Evolutionary conservation across 2,329 filamentous ascomycete species (phyloP), one percentile per base, ranked within the genome.

Genomic region (Parascedosporium putredinis): DNA sequence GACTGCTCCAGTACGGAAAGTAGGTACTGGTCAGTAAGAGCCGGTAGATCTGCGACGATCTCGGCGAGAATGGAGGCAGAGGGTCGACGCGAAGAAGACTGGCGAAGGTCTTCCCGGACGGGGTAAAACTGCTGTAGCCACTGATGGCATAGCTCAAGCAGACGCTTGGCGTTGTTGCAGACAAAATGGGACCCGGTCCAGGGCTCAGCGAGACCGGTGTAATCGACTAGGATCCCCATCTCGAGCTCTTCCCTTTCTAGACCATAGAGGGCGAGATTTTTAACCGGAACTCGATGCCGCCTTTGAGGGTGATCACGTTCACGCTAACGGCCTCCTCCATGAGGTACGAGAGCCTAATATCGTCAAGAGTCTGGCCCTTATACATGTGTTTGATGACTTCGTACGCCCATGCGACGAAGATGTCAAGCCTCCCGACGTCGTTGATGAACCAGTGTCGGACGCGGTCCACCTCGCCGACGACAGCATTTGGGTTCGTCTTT

Each of bases 361-460:
- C 71, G 55, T 84, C 75, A 43, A 78, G 71, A 2, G 76, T 61
- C 29, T 75, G 73, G 47, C 82, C 80, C 50, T 79, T 78, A 58
- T 83, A 84, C 51, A 84, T 72, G 50, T 84, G 78, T 61, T 86
- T 87, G 62, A 91, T 83, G 12, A 82, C 81, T 61, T 86, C 83
- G 58, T 81, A 86, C 7, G 85, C 81, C 84, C 86, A 93, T 1
- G 86, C 84, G 45, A 94, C 74, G 40, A 93, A 80, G 50, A 86
- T 72, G 50, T 89, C 81, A 55, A 94, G 74, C 24, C 78, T 76
- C 64, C 79, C 78, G 27, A 89, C 73, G 59, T 90, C 86, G 56
- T 85, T 76, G 53, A 89, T 74, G 59, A 96, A 95, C 81, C 87
- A 96, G 57, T 88, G 82, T n/a, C 89, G 79, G 14, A 95, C 81